Base-by-base conservation (phyloP, 2,329 filamentous ascomycete genomes). In the Cyclaneusma minus region DNA sequence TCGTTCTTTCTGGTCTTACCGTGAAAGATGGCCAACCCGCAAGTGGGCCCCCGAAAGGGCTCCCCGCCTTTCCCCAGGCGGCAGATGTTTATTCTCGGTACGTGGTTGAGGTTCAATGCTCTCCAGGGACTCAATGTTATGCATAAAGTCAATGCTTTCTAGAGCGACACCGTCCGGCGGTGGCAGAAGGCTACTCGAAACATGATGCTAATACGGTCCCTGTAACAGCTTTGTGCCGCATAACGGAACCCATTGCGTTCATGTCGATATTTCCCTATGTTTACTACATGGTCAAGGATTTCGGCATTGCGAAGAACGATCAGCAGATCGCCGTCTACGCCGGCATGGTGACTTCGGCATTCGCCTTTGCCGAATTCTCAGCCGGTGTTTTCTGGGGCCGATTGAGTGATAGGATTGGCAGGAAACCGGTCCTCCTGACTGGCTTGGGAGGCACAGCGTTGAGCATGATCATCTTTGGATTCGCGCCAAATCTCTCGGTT, bases 261-360 rank as follows among this genome's bases (percentile, higher is more conserved):
- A 95, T 94, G 83, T 94, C 85, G 28, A 94, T 95, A 41, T 95
- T 98, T 49, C 89, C 89, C 2, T 98, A 95, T 53, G 84, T 92
- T 41, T 95, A 93, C 59, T 87, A 80, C 60, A 95, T 98, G 89
- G 78, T 95, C 41, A 65, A 84, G 43, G 83, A 84, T 34, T 95
- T 95, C 54, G 63, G 80, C 44, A 75, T 93, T 47, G 81, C 84
- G 35, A 62, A 81, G 24, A 72, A 84, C 46, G 62, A 78, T 35
- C 73, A 66, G 42, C 72, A 79, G 47, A 91, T 94, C 40, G 81
- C 85, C 9, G 70, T 94, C 30, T 95, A 93, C 51, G 84, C 83
- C 14, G 87, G 89, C 43, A 81, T 94, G 72, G 84, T 95, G 35
- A 95, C 87, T 1, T 94, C 87, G 3, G 78, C 87, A 6, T 98